Conservation (phyloP, 129 eudicot genomes). For the Flaveria brownii region DNA sequence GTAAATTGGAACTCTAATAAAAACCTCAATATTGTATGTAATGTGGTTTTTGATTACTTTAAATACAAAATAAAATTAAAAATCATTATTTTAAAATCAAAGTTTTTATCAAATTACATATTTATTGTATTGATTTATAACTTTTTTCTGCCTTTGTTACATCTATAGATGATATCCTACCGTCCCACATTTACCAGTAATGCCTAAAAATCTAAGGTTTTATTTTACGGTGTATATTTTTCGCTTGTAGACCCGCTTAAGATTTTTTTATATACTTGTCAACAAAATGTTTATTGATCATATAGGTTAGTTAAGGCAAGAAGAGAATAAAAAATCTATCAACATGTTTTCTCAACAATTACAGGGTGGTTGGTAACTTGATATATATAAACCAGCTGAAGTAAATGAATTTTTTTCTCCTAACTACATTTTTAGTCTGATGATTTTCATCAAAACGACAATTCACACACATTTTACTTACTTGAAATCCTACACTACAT, state of each 20-base stretch:
- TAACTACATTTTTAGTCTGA: no score
- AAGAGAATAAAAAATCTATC: not conserved
- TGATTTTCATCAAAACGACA: no score
- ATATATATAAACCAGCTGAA: no score
- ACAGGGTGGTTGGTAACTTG: no score
- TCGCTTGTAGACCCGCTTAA: not conserved
- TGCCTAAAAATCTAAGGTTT: not conserved
- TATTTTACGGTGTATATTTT: not conserved
- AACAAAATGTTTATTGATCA: not conserved
- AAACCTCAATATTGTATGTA: not conserved
- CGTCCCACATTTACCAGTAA: not conserved
- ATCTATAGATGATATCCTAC: slow-evolving; percentile 38
- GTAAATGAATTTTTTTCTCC: no score
- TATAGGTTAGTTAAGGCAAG: not conserved
- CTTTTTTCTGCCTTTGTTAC: not conserved
- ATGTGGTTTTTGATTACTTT: not conserved
- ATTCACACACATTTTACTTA: no score
- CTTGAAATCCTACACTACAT: no score
- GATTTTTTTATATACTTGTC: not conserved
- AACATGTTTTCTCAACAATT: not conserved
- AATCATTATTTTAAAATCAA: not conserved
- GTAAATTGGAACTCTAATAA: not conserved
- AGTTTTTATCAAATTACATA: not conserved
- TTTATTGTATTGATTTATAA: not conserved
- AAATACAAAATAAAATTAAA: not conserved